Base-by-base conservation (phyloP, 208 protist species). In the Herpetomonas tarakana region DNA sequence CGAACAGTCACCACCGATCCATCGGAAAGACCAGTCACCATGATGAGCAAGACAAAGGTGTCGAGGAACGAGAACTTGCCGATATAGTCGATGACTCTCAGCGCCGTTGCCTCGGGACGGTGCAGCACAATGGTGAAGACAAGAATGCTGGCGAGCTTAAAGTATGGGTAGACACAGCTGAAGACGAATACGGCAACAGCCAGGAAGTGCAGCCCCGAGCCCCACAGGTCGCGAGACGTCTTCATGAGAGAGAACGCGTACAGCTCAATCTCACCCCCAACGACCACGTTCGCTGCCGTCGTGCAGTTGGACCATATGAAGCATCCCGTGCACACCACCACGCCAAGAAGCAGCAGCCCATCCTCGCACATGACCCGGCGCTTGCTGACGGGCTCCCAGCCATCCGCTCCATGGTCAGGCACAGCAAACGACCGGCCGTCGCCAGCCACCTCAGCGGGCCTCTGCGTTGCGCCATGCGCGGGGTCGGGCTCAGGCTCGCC, bases 1-100 rank as follows among this genome's bases (percentile, higher is more conserved):
- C 39, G 16, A 3, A 86, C 74, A 7, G 69, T 63, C 0, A 71
- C 84, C 14, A 83, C 53, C 44, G 68, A 50, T 1, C 18, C 50
- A 3, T 97, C 70, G 35, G 67, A 60, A 44, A 98, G 87, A 1
- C 93, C 93, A 6, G 87, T 71, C 21, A 96, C 81, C 88, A 98
- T 96, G 52, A 98, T 74, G 19, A 95, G 68, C 69, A 98, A 67
- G 38, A 98, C 91, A 57, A 91, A 97, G 9, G 78, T 81, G 76
- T 98, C 96, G 44, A 98, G 69, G 21, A 98, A 73, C 3, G 93
- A 98, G 67, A 96, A 96, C 78, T 98, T 98, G 47, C 94, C 94
- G 9, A 94, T 24, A 16, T 62, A 69, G 71, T 98, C 96, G 41
- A 98, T 84, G 3, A 88, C 46, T 27, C 58, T 57, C 0, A 98